phyloP scores from a whole-genome alignment of 257 asterid genomes.

The Penstemon barbatus region DNA sequence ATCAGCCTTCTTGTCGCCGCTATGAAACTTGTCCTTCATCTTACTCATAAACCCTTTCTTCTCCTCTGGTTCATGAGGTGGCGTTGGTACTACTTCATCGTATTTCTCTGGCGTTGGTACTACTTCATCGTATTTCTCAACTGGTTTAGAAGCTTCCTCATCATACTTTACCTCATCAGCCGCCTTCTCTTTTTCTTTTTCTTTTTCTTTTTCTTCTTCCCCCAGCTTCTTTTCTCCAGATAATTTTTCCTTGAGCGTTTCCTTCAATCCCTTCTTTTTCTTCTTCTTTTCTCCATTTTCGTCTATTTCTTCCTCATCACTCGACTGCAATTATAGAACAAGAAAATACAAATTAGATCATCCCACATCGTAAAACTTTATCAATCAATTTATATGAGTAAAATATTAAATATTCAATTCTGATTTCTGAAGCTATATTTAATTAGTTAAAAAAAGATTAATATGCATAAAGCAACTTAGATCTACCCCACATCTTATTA shows the following conservation, averaged over 20 bases:
- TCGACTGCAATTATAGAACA: constrained; percentile 48
- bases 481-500: too few species aligned
- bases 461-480: too few species aligned
- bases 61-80: constrained; percentile 42
- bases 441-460: neutral
- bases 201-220: constrained; percentile 26
- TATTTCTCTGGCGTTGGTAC: constrained; percentile 33
- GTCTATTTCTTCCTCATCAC: constrained; percentile 68
- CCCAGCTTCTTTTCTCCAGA: constrained; percentile 41
- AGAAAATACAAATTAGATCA: neutral
- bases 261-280: constrained; percentile 68
- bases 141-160: constrained; percentile 28
- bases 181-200: neutral
- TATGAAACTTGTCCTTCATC: constrained; percentile 72
- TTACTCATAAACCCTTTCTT: constrained; percentile 70
- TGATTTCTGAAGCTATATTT: too few species aligned
- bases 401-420: too few species aligned
- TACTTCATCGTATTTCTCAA: too few species aligned
- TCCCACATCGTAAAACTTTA: too few species aligned
- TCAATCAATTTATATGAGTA: too few species aligned
- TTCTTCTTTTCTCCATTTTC: constrained; percentile 58
- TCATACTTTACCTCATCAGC: neutral
- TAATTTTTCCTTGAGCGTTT: constrained; percentile 50
- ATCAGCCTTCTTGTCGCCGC: constrained; percentile 46
- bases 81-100: constrained; percentile 32